phyloP scores from a whole-genome alignment of 2,329 filamentous ascomycete genomes.

The Thermoascus crustaceus region DNA sequence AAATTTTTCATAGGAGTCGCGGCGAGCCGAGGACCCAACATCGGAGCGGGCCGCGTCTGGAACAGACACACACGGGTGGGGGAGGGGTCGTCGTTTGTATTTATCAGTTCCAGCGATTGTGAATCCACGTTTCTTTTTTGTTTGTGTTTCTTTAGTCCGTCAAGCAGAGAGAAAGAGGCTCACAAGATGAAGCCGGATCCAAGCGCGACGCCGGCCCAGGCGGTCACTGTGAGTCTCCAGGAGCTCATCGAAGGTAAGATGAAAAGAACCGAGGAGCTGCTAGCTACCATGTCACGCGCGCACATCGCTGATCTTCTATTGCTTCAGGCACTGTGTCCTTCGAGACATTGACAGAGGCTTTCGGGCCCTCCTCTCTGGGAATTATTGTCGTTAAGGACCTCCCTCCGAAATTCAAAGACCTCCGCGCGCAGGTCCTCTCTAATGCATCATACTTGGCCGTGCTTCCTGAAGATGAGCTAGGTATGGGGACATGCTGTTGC shows the following conservation, averaged over 20 bases:
- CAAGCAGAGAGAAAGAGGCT: background rate
- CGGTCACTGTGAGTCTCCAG: conserved; percentile 42
- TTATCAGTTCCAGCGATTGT: too few species aligned
- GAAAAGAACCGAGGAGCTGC: background rate
- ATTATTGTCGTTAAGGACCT: conserved; percentile 91
- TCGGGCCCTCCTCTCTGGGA: conserved; percentile 81
- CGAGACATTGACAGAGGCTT: conserved; percentile 53
- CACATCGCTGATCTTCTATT: conserved; percentile 2
- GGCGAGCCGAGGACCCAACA: too few species aligned
- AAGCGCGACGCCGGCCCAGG: conserved; percentile 22
- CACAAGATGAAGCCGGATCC: conserved; percentile 5
- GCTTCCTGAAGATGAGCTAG: conserved; percentile 61
- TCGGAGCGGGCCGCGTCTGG: too few species aligned
- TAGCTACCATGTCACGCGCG: background rate
- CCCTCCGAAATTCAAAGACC: conserved; percentile 58
- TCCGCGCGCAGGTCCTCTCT: conserved; percentile 68
- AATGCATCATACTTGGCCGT: conserved; percentile 86
- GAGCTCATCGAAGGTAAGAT: conserved; percentile 40
- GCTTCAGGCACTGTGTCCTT: conserved; percentile 34
- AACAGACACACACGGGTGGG: too few species aligned
- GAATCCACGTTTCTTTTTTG: background rate
- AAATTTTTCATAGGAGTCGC: too few species aligned
- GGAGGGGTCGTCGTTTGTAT: too few species aligned
- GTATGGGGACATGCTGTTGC: conserved; percentile 47
- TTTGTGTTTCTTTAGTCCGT: background rate